Evolutionary conservation across 371 early-diverging fungal species (phyloP).

Genomic region (Rhizomucor pusillus): DNA sequence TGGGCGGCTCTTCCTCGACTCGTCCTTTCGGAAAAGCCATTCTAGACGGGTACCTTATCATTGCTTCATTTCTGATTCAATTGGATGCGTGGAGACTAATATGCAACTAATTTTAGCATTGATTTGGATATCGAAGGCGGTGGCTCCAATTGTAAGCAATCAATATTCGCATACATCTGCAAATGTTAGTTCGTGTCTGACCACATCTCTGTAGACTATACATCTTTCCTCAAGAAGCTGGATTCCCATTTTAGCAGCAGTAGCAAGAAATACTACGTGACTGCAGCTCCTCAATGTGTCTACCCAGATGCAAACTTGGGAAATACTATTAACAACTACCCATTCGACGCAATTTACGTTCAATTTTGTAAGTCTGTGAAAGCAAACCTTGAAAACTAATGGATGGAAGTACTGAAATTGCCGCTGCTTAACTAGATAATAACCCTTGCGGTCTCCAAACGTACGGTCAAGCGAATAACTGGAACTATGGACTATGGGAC

Average conservation of each 20-base stretch:
- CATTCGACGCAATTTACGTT: conserved; percentile 70
- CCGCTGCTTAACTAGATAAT: conserved; percentile 45
- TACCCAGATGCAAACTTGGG: conserved; percentile 66
- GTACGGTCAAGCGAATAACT: conserved; percentile 36
- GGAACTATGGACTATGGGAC: conserved; percentile 62
- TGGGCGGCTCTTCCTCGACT: conserved; percentile 48
- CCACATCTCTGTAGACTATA: conserved; percentile 43
- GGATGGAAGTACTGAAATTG: neutral
- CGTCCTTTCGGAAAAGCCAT: conserved; percentile 62
- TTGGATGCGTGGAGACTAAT: neutral
- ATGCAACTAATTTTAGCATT: conserved; percentile 30
- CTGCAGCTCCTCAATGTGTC: conserved; percentile 75
- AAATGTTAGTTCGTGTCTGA: neutral
- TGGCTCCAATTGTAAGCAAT: conserved; percentile 37
- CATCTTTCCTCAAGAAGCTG: conserved; percentile 47
- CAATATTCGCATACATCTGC: neutral
- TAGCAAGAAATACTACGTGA: conserved; percentile 61
- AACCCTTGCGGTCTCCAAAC: conserved; percentile 67
- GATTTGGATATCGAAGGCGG: conserved; percentile 66
- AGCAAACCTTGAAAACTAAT: neutral
- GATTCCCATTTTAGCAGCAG: conserved; percentile 32
- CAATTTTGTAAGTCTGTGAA: conserved; percentile 57
- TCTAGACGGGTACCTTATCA: conserved; percentile 47
- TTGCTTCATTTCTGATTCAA: neutral
- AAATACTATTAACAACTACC: conserved; percentile 37